phyloP scores from a whole-genome alignment of 2,329 filamentous ascomycete species.

The Nannizziopsis barbatae region DNA sequence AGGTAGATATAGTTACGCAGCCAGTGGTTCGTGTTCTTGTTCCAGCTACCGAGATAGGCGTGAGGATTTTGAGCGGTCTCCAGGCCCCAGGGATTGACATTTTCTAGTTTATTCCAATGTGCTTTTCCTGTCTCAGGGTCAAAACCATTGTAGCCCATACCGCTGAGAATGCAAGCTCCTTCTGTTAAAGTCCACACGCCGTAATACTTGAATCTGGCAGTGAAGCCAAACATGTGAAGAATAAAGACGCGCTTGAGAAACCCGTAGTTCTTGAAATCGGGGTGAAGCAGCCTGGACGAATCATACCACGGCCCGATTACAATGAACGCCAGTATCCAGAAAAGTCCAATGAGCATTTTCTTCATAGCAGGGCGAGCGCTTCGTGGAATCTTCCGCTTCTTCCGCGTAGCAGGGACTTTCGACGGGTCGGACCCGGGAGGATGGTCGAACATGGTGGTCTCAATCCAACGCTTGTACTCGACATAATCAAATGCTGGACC shows the following conservation, averaged over 20 bases:
- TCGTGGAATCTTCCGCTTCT: constrained; percentile 83
- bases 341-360: constrained; percentile 61
- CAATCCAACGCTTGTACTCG: constrained; percentile 86
- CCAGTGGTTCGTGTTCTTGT: constrained; percentile 98
- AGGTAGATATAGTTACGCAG: constrained; percentile 91
- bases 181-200: constrained; percentile 91
- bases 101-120: constrained; percentile 80
- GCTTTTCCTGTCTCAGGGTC: constrained; percentile 75
- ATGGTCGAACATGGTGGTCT: constrained; percentile 86
- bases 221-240: constrained; percentile 73
- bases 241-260: constrained; percentile 65
- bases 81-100: constrained; percentile 75
- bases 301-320: constrained; percentile 59
- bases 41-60: constrained; percentile 85
- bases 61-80: constrained; percentile 90
- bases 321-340: constrained; percentile 72
- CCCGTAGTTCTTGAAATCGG: constrained; percentile 54
- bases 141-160: constrained; percentile 87
- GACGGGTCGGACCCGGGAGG: constrained; percentile 69
- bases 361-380: constrained; percentile 73
- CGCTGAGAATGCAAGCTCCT: constrained; percentile 84
- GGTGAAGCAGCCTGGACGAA: constrained; percentile 51
- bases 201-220: constrained; percentile 84
- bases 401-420: constrained; percentile 74
- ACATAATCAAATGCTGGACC: constrained; percentile 91